Evolutionary conservation across 2,329 filamentous ascomycete species (phyloP), one percentile per base, ranked within the genome.

Genomic region (Fusarium sp.): DNA sequence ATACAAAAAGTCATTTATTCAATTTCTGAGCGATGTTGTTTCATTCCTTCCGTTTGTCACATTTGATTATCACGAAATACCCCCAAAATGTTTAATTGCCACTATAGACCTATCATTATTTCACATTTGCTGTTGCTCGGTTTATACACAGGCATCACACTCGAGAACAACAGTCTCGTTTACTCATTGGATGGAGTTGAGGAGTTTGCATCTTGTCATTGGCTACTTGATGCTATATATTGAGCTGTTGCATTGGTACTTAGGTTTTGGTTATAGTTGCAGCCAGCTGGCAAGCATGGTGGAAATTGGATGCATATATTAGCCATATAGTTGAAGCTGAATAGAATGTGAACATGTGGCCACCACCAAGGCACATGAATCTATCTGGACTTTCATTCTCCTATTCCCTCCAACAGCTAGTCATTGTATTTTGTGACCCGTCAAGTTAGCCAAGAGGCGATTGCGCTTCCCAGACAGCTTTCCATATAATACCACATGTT

Each of bases 1-100:
- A 43, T 16, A 51, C 30, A 23, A 37, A 27, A 53, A 56, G 30
- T 40, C 49, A 43, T 54, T 51, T 45, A 46, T 60, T 34, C 23
- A 27, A 41, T 41, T 12, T 34, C 18, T 34, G 46, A 46, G 37
- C 62, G 59, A 50, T 25, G 46, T 34, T 46, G 16, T 41, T 63
- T 56, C n/a, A 23, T 55, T 40, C 43, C 45, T 66, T 61, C 48
- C 37, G 55, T 43, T 46, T 49, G 41, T 49, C 23, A 21, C 20
- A 63, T 58, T 69, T 62, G 51, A 42, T 67, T 63, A 42, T 58
- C 68, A 50, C 50, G 53, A 58, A 69, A 75, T 74, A 74, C 71
- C 72, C 72, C 72, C 54, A 56, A 56, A 50, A 57, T 71, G 53
- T 51, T 73, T 70, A 71, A 66, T 72, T 63, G 47, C 32, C 49